Conservation (phyloP, 2,329 filamentous ascomycete species). For the Fusarium protoensiforme region DNA sequence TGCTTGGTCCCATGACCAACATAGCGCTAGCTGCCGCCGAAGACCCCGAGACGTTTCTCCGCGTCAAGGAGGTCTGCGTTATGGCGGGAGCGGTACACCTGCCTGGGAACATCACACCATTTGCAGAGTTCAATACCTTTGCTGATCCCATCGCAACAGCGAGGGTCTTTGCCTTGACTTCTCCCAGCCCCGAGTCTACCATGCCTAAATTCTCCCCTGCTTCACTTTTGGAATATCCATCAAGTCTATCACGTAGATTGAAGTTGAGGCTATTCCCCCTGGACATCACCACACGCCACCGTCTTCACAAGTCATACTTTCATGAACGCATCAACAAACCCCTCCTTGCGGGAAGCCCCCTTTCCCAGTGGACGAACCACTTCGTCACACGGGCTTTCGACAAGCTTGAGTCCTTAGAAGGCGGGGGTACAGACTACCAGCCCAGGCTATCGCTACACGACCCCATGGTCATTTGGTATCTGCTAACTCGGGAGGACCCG, state of each 20-base stretch:
- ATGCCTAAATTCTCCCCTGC: no score
- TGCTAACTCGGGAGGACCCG: no score
- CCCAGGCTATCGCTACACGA: no score
- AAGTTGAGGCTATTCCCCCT: no score
- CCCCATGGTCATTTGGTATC: no score
- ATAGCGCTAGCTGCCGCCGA: slow-evolving; percentile 83
- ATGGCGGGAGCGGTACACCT: slow-evolving; percentile 86
- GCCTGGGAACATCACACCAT: slow-evolving; percentile 80
- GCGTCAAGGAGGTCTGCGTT: slow-evolving; percentile 84
- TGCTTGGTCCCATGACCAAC: slow-evolving; percentile 88
- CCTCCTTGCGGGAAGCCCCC: neutral
- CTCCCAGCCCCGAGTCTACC: neutral
- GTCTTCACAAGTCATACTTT: no score
- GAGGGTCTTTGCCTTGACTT: neutral
- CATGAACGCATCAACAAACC: neutral
- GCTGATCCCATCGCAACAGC: slow-evolving; percentile 80
- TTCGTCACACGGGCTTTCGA: neutral
- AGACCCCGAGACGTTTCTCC: slow-evolving; percentile 84
- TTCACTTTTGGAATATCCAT: no score
- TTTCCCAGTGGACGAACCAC: neutral
- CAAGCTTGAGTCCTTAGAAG: no score
- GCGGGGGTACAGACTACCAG: no score
- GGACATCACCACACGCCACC: no score
- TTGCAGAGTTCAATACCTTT: slow-evolving; percentile 89
- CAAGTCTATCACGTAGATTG: no score